A percentile compares a stretch with the other conserved stretches of the same genome.
Conservation (phyloP, 1,284 basidiomycete genomes). For the Fomitopsis pinicola region DNA sequence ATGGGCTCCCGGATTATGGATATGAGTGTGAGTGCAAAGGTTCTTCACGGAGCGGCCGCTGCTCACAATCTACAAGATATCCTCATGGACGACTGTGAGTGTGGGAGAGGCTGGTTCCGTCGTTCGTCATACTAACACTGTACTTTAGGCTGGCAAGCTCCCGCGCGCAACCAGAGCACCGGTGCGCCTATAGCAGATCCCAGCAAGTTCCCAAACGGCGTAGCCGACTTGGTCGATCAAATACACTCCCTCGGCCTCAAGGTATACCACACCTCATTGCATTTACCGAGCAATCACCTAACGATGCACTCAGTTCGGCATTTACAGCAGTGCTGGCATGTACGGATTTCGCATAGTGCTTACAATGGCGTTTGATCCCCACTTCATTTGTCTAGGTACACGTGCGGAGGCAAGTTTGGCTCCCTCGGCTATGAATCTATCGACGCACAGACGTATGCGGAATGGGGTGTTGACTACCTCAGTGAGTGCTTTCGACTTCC, state of each 20-base stretch:
- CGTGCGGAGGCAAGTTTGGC: constrained; percentile 39
- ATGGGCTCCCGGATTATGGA: constrained; percentile 25
- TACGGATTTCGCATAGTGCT: constrained; percentile 6
- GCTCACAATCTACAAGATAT: constrained; percentile 21
- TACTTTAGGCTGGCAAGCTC: constrained; percentile 30
- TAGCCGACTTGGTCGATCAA: constrained; percentile 36
- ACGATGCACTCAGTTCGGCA: constrained; percentile 30
- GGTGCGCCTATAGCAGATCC: constrained; percentile 32
- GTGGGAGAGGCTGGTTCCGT: not conserved
- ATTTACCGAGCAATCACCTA: not conserved
- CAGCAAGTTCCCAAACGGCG: constrained; percentile 40
- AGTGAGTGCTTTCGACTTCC: constrained; percentile 22
- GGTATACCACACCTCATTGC: constrained; percentile 15
- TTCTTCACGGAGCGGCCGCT: not conserved
- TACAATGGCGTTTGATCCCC: not conserved
- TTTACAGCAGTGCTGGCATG: constrained; percentile 45
- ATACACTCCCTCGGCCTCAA: constrained; percentile 41
- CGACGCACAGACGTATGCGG: constrained; percentile 42
- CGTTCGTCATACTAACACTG: not conserved
- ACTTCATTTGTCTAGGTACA: constrained; percentile 24
- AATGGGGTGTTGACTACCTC: constrained; percentile 41
- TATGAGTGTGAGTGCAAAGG: constrained; percentile 28
- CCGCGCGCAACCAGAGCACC: constrained; percentile 25
- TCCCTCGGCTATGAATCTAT: constrained; percentile 43
- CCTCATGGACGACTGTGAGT: constrained; percentile 31